A percentile compares a stretch with the other conserved stretches of the same genome.
Conservation (phyloP, 208 protist genomes). For the Novymonas esmeraldas region DNA sequence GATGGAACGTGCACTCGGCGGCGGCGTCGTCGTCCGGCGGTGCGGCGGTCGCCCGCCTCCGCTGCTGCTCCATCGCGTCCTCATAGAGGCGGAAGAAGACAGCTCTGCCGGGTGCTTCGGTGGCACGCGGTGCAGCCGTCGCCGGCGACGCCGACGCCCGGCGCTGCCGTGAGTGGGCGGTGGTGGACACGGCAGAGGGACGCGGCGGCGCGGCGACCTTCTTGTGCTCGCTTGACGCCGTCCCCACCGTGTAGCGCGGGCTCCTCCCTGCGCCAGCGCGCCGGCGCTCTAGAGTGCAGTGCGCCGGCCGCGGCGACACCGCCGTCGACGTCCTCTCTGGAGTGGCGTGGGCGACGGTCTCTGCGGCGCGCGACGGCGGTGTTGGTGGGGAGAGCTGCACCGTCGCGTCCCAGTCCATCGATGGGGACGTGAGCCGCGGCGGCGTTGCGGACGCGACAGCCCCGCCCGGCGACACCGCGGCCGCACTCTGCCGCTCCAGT, state of each 20-base stretch:
- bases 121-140: not conserved
- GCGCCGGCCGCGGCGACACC: no score
- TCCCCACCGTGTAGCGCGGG: conserved; percentile 30
- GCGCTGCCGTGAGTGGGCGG: no score
- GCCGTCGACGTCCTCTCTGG: no score
- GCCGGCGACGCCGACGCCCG: not conserved
- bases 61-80: conserved; percentile 33
- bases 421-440: not conserved
- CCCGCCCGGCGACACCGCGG: not conserved
- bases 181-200: no score
- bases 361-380: not conserved
- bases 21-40: conserved; percentile 1
- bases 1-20: conserved; percentile 22
- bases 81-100: conserved; percentile 36
- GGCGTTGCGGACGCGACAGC: not conserved
- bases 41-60: not conserved
- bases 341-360: no score
- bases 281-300: not conserved
- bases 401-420: conserved; percentile 4
- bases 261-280: not conserved
- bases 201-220: not conserved
- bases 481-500: conserved; percentile 7
- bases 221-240: conserved; percentile 28
- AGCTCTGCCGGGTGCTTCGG: not conserved
- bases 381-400: conserved; percentile 5